Base-by-base conservation (phyloP, 208 protist genomes). In the Kentomonas sorsogonicus region DNA sequence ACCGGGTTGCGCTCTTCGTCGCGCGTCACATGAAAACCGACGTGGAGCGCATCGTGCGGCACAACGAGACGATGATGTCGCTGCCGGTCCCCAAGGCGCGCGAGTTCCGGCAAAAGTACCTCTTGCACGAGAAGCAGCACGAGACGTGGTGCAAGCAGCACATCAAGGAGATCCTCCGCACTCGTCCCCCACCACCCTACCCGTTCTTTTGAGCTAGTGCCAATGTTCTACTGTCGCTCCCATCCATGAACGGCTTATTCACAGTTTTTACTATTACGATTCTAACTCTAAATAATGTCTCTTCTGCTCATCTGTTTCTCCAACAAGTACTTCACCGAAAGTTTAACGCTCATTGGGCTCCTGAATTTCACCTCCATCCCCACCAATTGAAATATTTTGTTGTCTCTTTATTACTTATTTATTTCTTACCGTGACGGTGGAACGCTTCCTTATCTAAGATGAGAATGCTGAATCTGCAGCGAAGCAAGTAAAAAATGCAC, bases 61-160 rank as follows among this genome's bases (percentile, higher is more conserved):
- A 95, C 67, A 95, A 95, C 48, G 81, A 91, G 26, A 77, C 68
- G 29, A 89, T 95, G 66, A 47, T 83, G 29, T 30, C 60, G 0
- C 73, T 95, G 11, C 75, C 89, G 0, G 79, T 84, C 10, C 66
- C 60, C 0, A 76, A 89, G 38, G 89, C 89, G 36, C 93, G 93
- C 69, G 70, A 64, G 23, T 90, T 84, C 55, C 75, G 86, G 29
- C 67, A 70, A 41, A 83, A 89, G 23, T 95, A 86, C 56, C 51
- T 93, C 9, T 60, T 89, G 20, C 64, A 72, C 9, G 89, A 95
- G 52, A 89, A 86, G 62, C 78, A 95, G 64, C 89, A 95, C 59
- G 83, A 93, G 18, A 85, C 79, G 30, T 93, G 85, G 83, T 93
- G 89, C 51, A 92, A 93, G 81, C 89, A 95, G 57, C 74, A 78